A percentile compares a stretch with the other conserved stretches of the same genome.
Evolutionary conservation across 129 eudicot genomes (phyloP).

Genomic region (Oenanthe sinensis): DNA sequence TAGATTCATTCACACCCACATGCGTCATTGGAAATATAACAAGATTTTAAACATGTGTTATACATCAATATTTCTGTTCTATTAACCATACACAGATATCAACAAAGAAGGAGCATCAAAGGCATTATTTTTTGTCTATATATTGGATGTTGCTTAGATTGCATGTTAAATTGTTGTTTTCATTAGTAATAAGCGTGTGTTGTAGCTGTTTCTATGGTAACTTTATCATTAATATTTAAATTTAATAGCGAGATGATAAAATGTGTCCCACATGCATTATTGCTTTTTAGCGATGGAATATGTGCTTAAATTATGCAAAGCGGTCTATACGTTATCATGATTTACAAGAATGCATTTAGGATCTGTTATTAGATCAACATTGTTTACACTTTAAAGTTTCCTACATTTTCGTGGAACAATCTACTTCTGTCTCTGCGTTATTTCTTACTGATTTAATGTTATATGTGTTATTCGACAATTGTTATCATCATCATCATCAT

Average conservation of each 20-base stretch:
- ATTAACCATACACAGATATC: background rate
- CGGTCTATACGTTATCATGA: background rate
- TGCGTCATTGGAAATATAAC: background rate
- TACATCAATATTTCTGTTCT: background rate
- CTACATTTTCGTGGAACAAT: background rate
- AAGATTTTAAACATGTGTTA: background rate
- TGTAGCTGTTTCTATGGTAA: background rate
- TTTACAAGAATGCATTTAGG: background rate
- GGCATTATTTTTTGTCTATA: background rate
- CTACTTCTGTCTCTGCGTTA: background rate
- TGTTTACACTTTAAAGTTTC: background rate
- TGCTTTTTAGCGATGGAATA: background rate
- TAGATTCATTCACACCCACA: background rate
- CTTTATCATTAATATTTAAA: background rate
- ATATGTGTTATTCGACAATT: background rate
- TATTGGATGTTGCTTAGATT: background rate
- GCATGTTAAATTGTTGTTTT: background rate
- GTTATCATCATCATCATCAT: background rate
- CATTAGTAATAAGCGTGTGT: background rate
- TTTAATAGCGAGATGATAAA: background rate
- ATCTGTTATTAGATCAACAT: background rate
- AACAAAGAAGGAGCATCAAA: background rate
- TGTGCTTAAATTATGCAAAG: background rate
- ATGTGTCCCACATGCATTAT: background rate
- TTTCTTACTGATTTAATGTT: background rate